phyloP scores from a whole-genome alignment of 768 basidiomycete species.

The Crassisporium funariophilum region DNA sequence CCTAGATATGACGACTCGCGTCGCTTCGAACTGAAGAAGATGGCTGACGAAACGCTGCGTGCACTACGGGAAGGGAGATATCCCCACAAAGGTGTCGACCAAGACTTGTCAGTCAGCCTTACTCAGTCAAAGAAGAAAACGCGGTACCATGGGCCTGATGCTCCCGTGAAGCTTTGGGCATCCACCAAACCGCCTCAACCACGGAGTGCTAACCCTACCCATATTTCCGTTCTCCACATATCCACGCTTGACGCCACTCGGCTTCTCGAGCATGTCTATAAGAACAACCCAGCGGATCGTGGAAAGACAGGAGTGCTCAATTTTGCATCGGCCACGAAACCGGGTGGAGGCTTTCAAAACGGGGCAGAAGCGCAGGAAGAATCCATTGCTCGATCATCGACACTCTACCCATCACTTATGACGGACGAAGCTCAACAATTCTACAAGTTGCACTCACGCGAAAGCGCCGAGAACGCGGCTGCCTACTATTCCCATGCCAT shows the following conservation, averaged over 20 bases:
- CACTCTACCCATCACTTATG: slow-evolving; percentile 64
- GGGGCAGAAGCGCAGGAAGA: slow-evolving; percentile 84
- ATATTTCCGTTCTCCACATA: slow-evolving; percentile 57
- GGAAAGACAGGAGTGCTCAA: slow-evolving; percentile 64
- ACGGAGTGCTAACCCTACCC: slow-evolving; percentile 14
- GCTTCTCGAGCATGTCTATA: slow-evolving; percentile 28
- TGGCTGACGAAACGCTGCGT: slow-evolving; percentile 53
- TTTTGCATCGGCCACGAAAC: slow-evolving; percentile 75
- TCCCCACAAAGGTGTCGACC: slow-evolving; percentile 26
- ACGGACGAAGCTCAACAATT: slow-evolving; percentile 57
- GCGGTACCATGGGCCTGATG: slow-evolving; percentile 53
- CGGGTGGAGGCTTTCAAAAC: slow-evolving; percentile 74
- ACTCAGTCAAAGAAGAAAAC: slow-evolving; percentile 43
- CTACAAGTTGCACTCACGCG: slow-evolving; percentile 55
- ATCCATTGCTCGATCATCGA: slow-evolving; percentile 75
- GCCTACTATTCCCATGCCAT: slow-evolving; percentile 80
- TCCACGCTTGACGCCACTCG: slow-evolving; percentile 67
- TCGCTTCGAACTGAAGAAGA: slow-evolving; percentile 34
- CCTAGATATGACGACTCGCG: slow-evolving; percentile 23
- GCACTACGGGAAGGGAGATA: slow-evolving; percentile 50
- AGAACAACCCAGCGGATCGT: slow-evolving; percentile 14
- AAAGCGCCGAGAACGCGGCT: slow-evolving; percentile 37
- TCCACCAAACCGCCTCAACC: slow-evolving; percentile 18
- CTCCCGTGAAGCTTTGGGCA: slow-evolving; percentile 49
- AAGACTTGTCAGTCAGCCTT: slow-evolving; percentile 29